Percentiles rank a stretch among this genome's conserved stretches.
Conservation (phyloP, 2,329 filamentous ascomycete species). For the Cercospora berteroae region DNA sequence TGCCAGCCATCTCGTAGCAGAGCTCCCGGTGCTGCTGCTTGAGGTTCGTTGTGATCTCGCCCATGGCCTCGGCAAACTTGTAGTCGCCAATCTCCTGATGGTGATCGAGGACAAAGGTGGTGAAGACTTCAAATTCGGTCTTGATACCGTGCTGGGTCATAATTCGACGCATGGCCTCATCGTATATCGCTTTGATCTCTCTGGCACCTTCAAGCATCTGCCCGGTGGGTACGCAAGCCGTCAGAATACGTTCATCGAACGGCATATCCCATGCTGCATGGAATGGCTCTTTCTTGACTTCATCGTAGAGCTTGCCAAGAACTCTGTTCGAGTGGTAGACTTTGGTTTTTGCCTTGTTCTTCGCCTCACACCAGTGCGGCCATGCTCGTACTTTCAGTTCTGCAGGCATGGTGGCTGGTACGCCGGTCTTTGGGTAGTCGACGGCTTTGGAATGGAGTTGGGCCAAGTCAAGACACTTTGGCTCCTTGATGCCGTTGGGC, state of each 20-base stretch:
- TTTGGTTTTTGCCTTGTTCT: slow-evolving; percentile 43
- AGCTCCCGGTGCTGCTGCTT: slow-evolving; percentile 66
- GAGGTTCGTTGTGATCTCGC: slow-evolving; percentile 62
- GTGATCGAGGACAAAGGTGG: slow-evolving; percentile 76
- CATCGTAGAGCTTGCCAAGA: slow-evolving; percentile 79
- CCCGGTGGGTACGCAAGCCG: slow-evolving; percentile 57
- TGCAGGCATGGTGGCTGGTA: slow-evolving; percentile 65
- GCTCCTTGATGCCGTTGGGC: slow-evolving; percentile 62
- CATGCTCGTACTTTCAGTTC: slow-evolving; percentile 61
- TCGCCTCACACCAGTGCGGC: slow-evolving; percentile 82
- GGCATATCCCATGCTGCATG: slow-evolving; percentile 66
- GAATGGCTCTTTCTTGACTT: slow-evolving; percentile 67
- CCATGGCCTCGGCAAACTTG: slow-evolving; percentile 82
- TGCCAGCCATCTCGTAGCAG: slow-evolving; percentile 64
- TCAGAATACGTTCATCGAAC: slow-evolving; percentile 75
- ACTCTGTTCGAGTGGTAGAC: slow-evolving; percentile 68
- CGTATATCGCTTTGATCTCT: slow-evolving; percentile 73
- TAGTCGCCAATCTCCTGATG: slow-evolving; percentile 73
- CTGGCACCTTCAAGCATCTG: slow-evolving; percentile 58
- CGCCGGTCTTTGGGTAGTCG: slow-evolving; percentile 89
- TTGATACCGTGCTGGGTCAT: slow-evolving; percentile 81
- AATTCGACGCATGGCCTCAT: slow-evolving; percentile 70
- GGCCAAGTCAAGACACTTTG: slow-evolving; percentile 71
- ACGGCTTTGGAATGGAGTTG: slow-evolving; percentile 85
- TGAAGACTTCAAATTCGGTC: slow-evolving; percentile 91